phyloP scores from a whole-genome alignment of 2,329 filamentous ascomycete genomes.

The Emergomyces orientalis region DNA sequence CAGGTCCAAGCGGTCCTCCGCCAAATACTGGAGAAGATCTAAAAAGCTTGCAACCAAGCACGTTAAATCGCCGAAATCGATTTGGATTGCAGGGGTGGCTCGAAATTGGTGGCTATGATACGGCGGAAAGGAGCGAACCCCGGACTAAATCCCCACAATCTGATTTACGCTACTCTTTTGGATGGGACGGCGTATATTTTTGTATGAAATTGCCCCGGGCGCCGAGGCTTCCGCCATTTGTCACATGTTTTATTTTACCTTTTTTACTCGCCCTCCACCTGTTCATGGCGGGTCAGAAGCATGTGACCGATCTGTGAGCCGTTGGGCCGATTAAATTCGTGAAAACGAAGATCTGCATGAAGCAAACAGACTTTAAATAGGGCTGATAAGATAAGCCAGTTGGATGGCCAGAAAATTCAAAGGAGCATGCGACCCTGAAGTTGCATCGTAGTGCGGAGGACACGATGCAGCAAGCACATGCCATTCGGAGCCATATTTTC shows the following conservation, averaged over 20 bases:
- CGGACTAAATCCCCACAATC: background rate
- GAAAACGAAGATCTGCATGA: background rate
- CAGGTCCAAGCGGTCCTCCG: conserved; percentile 29
- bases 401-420: background rate
- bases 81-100: background rate
- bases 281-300: background rate
- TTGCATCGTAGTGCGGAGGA: conserved; percentile 1
- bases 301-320: background rate
- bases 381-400: background rate
- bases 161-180: background rate
- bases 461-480: background rate
- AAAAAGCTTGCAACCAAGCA: background rate
- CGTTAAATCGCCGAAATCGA: background rate
- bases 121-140: background rate
- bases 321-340: background rate
- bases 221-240: background rate
- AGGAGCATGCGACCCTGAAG: background rate
- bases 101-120: background rate
- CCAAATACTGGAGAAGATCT: conserved; percentile 13
- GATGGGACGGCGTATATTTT: background rate
- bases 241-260: background rate
- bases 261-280: background rate
- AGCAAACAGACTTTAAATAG: background rate
- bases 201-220: background rate
- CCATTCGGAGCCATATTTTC: background rate